Base-by-base conservation (phyloP, 108 stramenopile genomes). In the Nannochloropsis gaditana region DNA sequence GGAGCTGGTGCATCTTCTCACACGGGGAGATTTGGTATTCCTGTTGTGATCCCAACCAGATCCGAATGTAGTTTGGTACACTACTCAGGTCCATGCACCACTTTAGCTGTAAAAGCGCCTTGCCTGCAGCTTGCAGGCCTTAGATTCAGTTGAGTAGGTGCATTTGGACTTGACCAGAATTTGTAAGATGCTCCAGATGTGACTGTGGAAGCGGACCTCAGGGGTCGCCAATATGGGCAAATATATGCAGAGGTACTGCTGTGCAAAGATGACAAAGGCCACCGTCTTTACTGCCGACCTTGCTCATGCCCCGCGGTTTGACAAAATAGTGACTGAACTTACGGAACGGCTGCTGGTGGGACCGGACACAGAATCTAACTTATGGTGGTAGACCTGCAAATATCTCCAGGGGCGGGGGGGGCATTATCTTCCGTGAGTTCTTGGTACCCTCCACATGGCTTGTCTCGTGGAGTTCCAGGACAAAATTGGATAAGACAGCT, bases 41-140 rank as follows among this genome's bases (percentile, higher is more conserved):
- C 47, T 50, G 11, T 15, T 11, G 47, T 50, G 47, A 50, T 50
- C 15, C 47, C 47, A 50, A 50, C 15, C 47, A 50, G 1, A 50
- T 50, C 47, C 47, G 47, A 15, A 50, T 50, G 47, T 10, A 10
- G 47, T 50, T 1, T 50, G 47, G 47, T 50, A 50, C 47, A 50
- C 47, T 50, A 50, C 15, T 50, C 47, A 50, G 47, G 47, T 50
- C 47, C 47, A 50, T 50, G 47, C 47, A 50, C 47, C 47, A 50
- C 47, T 50, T 11, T 50, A 10, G 47, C 47, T 15, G 47, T 50
- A 50, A 1, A 11, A 0, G 47, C 15, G 47, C 47, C 47, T 50
- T 50, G 47, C 47, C 47, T 50, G 47, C 0, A 50, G 47, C 47
- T 11, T 15, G 47, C 47, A 11, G 47, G 47, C 47, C 47, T 50